Evolutionary conservation across 2,329 filamentous ascomycete genomes (phyloP), one percentile per base, ranked within the genome.

Genomic region (Aspergillus fumigatiaffinis): DNA sequence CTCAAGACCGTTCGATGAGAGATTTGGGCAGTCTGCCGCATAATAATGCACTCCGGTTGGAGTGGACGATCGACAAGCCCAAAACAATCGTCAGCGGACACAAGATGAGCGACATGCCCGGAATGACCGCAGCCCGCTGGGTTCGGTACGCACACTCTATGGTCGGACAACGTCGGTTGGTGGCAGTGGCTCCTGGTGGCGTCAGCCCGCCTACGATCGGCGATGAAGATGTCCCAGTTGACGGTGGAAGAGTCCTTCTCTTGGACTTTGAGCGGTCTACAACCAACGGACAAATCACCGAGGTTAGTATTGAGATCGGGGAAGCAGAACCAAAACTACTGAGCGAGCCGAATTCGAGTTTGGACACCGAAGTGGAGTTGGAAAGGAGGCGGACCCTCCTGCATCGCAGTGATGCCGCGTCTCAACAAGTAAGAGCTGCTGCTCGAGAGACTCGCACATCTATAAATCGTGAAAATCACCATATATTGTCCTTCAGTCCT

Each of bases 301-400:
- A 88, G 58, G 73, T 90, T 46, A 86, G 81, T 1, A 87, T 94
- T 53, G 90, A 93, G 68, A 85, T 93, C 26, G 90, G 90, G 10
- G 85, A 86, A 32, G 82, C 82, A 25, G 80, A 87, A 50, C 85
- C 89, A 0, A 89, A 91, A 68, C 76, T 85, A 0, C 76, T 94
- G 20, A 84, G 87, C 64, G 90, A 93, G 68, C 88, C 90, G 66
- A 82, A 84, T 61, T 84, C 88, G 23, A 89, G 91, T 64, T 79
- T 93, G 56, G 90, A 88, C 56, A 85, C 87, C 1, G 90, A 92
- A 70, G 89, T 94, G 21, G 90, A 90, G 61, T 85, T 93, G 64
- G 88, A 91, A 52, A 83, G 90, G 63, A 82, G 89, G 61, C 82
- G 90, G 62, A 92, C 90, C 3, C 87, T 89, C 17, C 82, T 87